These are phyloP conservation scores for Abelmoschus esculentus DNA, from an alignment of 345 rosid genomes.

Conservation along the genomic window DNA sequence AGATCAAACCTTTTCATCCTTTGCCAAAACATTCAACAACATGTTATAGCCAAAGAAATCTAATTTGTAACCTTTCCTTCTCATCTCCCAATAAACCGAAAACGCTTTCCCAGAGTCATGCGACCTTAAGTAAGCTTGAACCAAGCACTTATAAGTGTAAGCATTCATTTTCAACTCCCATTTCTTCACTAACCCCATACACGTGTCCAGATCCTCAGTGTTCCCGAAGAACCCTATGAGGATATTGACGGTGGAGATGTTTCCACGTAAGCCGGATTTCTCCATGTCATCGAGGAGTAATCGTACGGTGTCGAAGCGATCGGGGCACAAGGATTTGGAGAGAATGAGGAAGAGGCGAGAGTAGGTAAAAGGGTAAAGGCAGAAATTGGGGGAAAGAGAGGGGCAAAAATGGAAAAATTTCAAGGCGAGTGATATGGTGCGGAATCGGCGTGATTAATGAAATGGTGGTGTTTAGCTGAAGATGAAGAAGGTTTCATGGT, in stretches of 20 bases:
- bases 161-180: conserved; percentile 78
- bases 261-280: conserved; percentile 39
- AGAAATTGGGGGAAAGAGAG: conserved; percentile 41
- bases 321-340: conserved; percentile 51
- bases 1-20: conserved; percentile 56
- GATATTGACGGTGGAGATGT: conserved; percentile 70
- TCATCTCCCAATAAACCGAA: conserved; percentile 57
- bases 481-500: no score
- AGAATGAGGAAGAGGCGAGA: conserved; percentile 63
- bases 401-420: conserved; percentile 59
- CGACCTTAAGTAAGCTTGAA: conserved; percentile 77
- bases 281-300: conserved; percentile 50
- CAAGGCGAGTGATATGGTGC: conserved; percentile 57
- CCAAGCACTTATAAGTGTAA: conserved; percentile 71
- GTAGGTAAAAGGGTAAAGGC: conserved; percentile 54
- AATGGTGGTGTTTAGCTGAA: no score
- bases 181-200: conserved; percentile 46
- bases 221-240: conserved; percentile 59
- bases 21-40: conserved; percentile 83
- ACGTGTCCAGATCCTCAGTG: conserved; percentile 46
- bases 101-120: conserved; percentile 44
- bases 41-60: conserved; percentile 80
- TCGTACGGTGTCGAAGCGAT: conserved; percentile 40
- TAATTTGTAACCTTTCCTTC: conserved; percentile 54
- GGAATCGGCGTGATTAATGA: no score